Percentiles rank a stretch among this genome's conserved stretches.
Evolutionary conservation across 1,284 basidiomycete species (phyloP).

Genomic region (Ceratobasidium sp.): DNA sequence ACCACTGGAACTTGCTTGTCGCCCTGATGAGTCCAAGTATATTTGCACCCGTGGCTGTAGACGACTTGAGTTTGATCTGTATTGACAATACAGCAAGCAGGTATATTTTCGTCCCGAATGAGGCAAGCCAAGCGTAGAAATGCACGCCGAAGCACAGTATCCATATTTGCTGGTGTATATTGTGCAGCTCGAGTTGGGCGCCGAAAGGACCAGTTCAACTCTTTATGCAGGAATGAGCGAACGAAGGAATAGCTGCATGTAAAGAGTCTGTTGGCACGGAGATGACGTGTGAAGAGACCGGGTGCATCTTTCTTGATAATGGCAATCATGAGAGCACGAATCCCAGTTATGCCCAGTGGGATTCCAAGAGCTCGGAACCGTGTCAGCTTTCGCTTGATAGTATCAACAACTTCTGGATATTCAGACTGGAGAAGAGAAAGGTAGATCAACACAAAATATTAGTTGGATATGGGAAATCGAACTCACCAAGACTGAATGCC

Average conservation of each 20-base stretch:
- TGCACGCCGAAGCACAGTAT: background rate
- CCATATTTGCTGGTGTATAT: background rate
- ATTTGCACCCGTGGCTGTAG: background rate
- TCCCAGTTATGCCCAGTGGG: background rate
- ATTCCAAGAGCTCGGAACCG: background rate
- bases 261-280: background rate
- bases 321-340: background rate
- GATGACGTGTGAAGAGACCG: background rate
- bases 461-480: background rate
- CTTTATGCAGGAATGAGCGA: background rate
- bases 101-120: background rate
- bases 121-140: conserved; percentile 8
- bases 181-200: conserved; percentile 4
- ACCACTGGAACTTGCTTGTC: background rate
- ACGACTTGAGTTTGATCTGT: conserved; percentile 15
- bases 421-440: background rate
- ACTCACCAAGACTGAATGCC: background rate
- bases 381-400: background rate
- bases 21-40: conserved; percentile 10
- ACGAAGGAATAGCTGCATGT: background rate
- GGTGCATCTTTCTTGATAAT: background rate
- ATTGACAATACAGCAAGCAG: conserved; percentile 17
- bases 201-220: background rate
- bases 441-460: background rate
- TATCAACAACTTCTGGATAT: background rate